Base-by-base conservation (phyloP, 306 rosid genomes). In the Acacia acuminata region DNA sequence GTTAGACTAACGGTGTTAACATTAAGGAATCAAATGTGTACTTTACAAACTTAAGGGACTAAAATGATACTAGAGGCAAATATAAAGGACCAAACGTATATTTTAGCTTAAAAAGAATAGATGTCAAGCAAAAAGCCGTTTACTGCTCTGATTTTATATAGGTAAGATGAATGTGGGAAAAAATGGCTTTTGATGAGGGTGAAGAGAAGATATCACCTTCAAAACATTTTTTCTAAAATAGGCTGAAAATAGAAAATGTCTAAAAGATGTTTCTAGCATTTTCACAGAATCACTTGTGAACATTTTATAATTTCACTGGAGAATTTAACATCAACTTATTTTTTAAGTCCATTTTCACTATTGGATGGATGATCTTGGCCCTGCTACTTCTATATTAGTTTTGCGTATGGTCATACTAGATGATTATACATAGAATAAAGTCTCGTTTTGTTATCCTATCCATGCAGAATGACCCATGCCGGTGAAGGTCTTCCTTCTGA, bases 401-500 rank as follows among this genome's bases (percentile, higher is more conserved):
- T 76, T 75, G 63, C 1, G 16, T 79, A 73, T 72, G 22, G 22
- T 79, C 58, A 71, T 71, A 14, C 17, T 45, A 66, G 68, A 79
- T 79, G 68, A 76, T 24, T 73, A 38, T n/a, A 19, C 22, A 72
- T 36, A 56, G 60, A 42, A 73, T 75, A 17, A 47, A 60, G 36
- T 47, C 44, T 64, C 40, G 81, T 61, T 58, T 80, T 76, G 55
- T 40, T 36, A 22, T 45, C 32, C 58, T 82, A 53, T 87, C 83
- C 44, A 27, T 86, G 91, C 79, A 92, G 97, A 90, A 88, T 92
- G 89, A 83, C 88, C 8, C 97, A 91, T 83, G 88, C 91, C 15
- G 97, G 97, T 71, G 68, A 83, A 89, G 97, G 97, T 64, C 79
- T 94, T 73, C 92, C 97, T 67, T 51, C 89, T 20, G 71, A 83